Conservation (phyloP, 2,329 filamentous ascomycete species). For the Aspergillus fructus region DNA sequence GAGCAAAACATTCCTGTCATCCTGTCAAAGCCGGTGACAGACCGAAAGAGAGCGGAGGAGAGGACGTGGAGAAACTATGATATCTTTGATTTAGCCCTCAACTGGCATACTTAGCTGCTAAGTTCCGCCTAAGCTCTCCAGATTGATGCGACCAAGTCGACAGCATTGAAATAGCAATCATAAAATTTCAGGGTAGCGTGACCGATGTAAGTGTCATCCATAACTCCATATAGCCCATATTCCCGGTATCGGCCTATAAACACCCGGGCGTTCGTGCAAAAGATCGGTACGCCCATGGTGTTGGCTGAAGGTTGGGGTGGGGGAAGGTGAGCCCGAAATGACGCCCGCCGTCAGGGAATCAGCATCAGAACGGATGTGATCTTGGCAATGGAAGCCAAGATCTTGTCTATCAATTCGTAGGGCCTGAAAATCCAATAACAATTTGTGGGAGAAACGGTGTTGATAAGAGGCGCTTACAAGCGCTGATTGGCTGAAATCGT, state of each 20-base stretch:
- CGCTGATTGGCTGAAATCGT: conserved; percentile 26
- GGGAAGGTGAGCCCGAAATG: too few species aligned
- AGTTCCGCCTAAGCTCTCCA: too few species aligned
- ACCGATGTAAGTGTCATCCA: too few species aligned
- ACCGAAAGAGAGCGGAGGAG: neutral
- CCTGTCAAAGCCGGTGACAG: neutral
- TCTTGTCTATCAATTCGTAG: conserved; percentile 1
- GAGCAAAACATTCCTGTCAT: neutral
- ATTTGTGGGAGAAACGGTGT: conserved; percentile 13
- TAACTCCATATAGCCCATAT: too few species aligned
- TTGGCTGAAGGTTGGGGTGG: too few species aligned
- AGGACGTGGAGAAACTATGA: conserved; percentile 3
- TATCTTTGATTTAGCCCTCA: conserved; percentile 7
- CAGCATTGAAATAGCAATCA: neutral
- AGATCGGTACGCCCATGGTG: neutral
- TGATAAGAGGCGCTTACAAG: conserved; percentile 10
- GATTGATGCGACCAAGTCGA: neutral
- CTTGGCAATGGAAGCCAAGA: neutral
- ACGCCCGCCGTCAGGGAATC: too few species aligned
- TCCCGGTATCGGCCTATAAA: neutral
- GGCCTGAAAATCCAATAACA: conserved; percentile 2
- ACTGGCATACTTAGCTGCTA: neutral
- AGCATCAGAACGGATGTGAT: neutral
- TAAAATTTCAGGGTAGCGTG: too few species aligned
- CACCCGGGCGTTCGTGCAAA: neutral